Evolutionary conservation across 1,284 basidiomycete species (phyloP), one percentile per base, ranked within the genome.

Genomic region (Apiotrichum laibachii): DNA sequence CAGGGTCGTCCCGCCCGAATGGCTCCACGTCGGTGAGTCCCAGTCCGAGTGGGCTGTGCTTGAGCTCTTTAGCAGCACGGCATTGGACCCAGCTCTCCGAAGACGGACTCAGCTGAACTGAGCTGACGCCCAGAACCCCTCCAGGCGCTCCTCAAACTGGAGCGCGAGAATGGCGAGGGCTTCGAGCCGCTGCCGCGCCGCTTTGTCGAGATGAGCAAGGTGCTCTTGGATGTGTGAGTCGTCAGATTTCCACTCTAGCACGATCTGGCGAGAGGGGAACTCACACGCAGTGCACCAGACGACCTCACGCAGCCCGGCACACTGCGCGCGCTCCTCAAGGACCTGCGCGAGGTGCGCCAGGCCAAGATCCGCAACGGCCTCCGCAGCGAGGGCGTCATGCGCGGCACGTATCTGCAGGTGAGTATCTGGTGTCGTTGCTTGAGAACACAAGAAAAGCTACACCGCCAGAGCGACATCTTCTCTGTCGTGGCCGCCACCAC

Each of bases 311-410:
- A 87, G 53, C 85, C 92, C 0, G 90, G 92, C 56, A 86, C 85
- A 63, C 81, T 99, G 18, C 85, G 92, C 1, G 85, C 87, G 2
- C 77, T 98, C 3, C 83, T 99, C 44, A 95, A 98, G 76, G 93
- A 97, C 73, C 82, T 99, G 37, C 88, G 92, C 18, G 94, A 99
- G 80, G 90, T 90, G 18, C 84, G 95, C 47, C 95, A 98, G 76
- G 88, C 91, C 33, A 99, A 99, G 76, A 88, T 90, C 77, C 81
- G 93, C 60, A 85, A 88, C 48, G 92, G 93, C 81, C 80, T 98
- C 86, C 77, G 85, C 86, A 72, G 87, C 67, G 88, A 89, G 72
- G 75, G 73, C 18, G 77, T 77, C 21, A 73, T 78, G 70, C 65
- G 70, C 55, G 73, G 79, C 2, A 73, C 75, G 2, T 82, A 84